Conservation (phyloP, 805 yeast species). For the Saturnispora dispora region DNA sequence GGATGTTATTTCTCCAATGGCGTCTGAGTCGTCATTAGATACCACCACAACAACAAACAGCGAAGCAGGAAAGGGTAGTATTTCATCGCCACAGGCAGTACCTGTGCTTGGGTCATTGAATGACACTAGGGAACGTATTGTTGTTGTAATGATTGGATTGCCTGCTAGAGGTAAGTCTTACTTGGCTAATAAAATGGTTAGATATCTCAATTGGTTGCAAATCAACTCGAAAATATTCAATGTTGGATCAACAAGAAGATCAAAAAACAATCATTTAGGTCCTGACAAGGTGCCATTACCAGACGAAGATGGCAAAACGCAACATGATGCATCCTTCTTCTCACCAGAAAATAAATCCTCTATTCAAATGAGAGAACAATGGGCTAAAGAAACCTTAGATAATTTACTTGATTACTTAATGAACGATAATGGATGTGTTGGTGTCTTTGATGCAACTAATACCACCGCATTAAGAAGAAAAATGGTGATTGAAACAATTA, state of each 20-base stretch:
- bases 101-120: constrained; percentile 64
- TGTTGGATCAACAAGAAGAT: constrained; percentile 90
- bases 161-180: constrained; percentile 96
- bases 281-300: constrained; percentile 62
- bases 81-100: constrained; percentile 45
- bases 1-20: background rate
- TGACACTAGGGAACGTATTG: constrained; percentile 57
- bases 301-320: constrained; percentile 20
- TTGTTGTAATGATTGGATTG: constrained; percentile 91
- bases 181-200: constrained; percentile 79
- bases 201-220: constrained; percentile 91
- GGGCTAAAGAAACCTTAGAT: constrained; percentile 94
- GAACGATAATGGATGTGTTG: constrained; percentile 80
- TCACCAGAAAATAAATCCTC: constrained; percentile 66
- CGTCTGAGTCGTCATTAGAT: background rate
- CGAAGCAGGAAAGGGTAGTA: background rate
- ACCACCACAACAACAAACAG: background rate
- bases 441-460: constrained; percentile 82
- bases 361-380: constrained; percentile 66
- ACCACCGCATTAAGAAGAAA: constrained; percentile 59
- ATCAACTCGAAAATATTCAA: constrained; percentile 86
- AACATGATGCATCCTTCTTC: constrained; percentile 78
- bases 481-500: constrained; percentile 48
- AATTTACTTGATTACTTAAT: constrained; percentile 73
- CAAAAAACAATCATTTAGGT: constrained; percentile 51